Percentiles rank a stretch among this genome's conserved stretches.
Evolutionary conservation across 2,329 filamentous ascomycete genomes (phyloP).

Genomic region (Aspergillus terreus): DNA sequence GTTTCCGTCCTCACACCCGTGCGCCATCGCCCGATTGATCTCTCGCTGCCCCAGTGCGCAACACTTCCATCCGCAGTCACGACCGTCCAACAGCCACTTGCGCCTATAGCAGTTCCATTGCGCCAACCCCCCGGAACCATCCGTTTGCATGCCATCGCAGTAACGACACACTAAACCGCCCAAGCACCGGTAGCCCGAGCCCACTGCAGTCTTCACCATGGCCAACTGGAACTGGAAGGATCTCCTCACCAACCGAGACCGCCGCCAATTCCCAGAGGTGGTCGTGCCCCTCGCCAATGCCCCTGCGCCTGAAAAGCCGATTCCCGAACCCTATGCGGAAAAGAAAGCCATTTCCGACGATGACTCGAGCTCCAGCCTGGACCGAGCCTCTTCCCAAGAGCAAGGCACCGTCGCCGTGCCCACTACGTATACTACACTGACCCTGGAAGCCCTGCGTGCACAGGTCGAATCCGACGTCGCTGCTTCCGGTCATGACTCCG

Average conservation of each 20-base stretch:
- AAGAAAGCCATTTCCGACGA: constrained; percentile 32
- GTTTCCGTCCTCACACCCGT: not conserved
- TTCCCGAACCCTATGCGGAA: constrained; percentile 5
- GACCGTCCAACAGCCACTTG: not conserved
- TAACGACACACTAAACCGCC: not conserved
- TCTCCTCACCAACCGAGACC: not conserved
- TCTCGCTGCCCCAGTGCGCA: not conserved
- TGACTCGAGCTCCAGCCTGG: constrained; percentile 30
- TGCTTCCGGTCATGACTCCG: constrained; percentile 56
- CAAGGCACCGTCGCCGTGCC: constrained; percentile 31
- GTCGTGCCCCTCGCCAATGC: constrained; percentile 50
- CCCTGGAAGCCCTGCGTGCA: constrained; percentile 64
- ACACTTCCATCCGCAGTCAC: not conserved
- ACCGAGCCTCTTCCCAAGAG: constrained; percentile 32
- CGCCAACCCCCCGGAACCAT: not conserved
- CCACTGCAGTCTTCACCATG: not conserved
- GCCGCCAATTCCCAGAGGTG: constrained; percentile 44
- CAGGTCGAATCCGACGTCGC: constrained; percentile 62
- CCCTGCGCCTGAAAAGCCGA: constrained; percentile 28
- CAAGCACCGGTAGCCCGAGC: not conserved
- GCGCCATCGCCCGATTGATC: not conserved
- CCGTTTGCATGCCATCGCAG: not conserved
- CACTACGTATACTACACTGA: constrained; percentile 49
- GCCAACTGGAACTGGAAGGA: not conserved
- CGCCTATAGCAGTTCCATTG: not conserved